Evolutionary conservation across 345 rosid genomes (phyloP), one percentile per base, ranked within the genome.

Genomic region (Psidium friedrichsthalianum): DNA sequence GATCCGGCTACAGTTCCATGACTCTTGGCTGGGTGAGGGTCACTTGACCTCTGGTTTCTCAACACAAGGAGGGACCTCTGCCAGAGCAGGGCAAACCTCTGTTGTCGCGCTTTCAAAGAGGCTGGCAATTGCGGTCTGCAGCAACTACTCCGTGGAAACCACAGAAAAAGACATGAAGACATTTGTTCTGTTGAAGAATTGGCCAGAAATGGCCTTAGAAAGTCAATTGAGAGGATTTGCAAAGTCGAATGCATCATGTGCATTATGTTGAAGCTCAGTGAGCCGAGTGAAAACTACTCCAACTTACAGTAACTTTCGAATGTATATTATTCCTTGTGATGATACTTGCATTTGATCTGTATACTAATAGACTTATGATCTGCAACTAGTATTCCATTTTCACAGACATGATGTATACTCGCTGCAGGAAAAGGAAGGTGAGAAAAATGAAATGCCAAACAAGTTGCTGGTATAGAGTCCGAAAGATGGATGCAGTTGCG

Each of bases 381-480:
- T 56, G 51, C 52, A 51, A 20, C 47, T 25, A 80, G 51, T 21
- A 52, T 49, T 80, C 82, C 47, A 80, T 80, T 74, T 74, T 74
- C 18, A 74, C 42, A 27, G 57, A 85, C 80, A 57, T 82, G 55
- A 49, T 84, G 51, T 83, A 85, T 10, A 6, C 27, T 18, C 27
- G 42, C 29, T 85, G 89, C 93, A 92, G 95, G 93, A 86, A 85
- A 90, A 91, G 89, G 91, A 85, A 57, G 85, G 85, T 74, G 85
- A 76, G 64, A 92, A 92, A 82, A 83, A 88, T 20, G 86, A 92
- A 88, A 91, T 88, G 36, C 85, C 91, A 16, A 86, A 87, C 90
- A 89, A 93, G 88, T 86, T 87, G 54, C 49, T 54, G 84, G 14
- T 83, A 42, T 4, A 83, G 64, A 83, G 53, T 74, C 58, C 16